Evolutionary conservation across 2,329 filamentous ascomycete species (phyloP).

Genomic region (Graphiopsis chlorocephala): DNA sequence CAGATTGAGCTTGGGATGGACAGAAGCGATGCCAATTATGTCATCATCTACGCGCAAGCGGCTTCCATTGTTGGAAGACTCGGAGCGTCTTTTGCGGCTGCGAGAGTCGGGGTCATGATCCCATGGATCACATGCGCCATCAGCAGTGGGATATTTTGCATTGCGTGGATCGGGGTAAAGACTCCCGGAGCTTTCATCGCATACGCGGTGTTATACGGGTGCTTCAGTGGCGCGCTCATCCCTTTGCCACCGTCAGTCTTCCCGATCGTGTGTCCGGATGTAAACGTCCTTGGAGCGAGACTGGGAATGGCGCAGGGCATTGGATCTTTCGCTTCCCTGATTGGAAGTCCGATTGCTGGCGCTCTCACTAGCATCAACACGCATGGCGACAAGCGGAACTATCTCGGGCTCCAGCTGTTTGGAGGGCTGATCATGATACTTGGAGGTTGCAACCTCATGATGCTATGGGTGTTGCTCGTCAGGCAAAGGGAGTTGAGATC

Average conservation of each 20-base stretch:
- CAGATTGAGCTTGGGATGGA: conserved; percentile 40
- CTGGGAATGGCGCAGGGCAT: conserved; percentile 49
- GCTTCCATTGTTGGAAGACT: conserved; percentile 55
- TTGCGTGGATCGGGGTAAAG: conserved; percentile 55
- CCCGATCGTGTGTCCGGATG: conserved; percentile 45
- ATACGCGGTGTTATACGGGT: conserved; percentile 45
- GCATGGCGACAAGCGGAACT: conserved; percentile 21
- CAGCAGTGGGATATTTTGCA: conserved; percentile 48
- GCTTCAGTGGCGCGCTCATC: conserved; percentile 45
- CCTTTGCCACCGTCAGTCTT: conserved; percentile 45
- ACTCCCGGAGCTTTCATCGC: conserved; percentile 38
- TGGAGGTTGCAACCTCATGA: conserved; percentile 26
- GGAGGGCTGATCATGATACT: conserved; percentile 29
- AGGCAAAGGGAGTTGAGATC: conserved; percentile 24
- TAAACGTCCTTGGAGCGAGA: conserved; percentile 45
- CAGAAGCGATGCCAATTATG: conserved; percentile 49
- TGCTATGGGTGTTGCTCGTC: conserved; percentile 28
- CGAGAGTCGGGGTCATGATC: conserved; percentile 52
- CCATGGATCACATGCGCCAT: conserved; percentile 51
- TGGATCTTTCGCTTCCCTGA: conserved; percentile 42
- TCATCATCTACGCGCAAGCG: conserved; percentile 58
- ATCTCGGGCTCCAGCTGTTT: conserved; percentile 32
- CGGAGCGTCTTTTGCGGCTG: conserved; percentile 50
- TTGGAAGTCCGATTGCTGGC: conserved; percentile 48
- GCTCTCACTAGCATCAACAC: conserved; percentile 32